These are phyloP conservation scores for Hyphopichia pseudoburtonii DNA, from an alignment of 1,139 yeast species.

Conservation along the genomic window DNA sequence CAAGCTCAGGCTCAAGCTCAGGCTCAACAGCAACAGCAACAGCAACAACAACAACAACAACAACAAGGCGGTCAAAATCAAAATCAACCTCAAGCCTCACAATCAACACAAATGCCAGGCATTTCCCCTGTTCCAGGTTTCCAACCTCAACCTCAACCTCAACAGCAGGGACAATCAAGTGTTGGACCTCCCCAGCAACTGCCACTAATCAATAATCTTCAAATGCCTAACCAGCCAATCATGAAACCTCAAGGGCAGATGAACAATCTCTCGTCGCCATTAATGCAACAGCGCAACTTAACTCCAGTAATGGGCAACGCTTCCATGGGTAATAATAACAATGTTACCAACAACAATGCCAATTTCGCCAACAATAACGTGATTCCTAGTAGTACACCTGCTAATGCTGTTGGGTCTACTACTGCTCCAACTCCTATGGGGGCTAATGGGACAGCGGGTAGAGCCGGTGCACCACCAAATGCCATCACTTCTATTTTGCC, in stretches of 20 bases:
- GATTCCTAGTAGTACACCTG: background rate
- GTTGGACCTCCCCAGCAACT: constrained; percentile 16
- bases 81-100: constrained; percentile 17
- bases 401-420: background rate
- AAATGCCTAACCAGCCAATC: constrained; percentile 16
- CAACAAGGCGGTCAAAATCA: constrained; percentile 9
- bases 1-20: constrained; percentile 5
- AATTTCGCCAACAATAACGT: background rate
- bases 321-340: constrained; percentile 5
- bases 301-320: constrained; percentile 10
- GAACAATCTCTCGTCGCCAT: constrained; percentile 20
- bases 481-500: constrained; percentile 25
- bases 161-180: constrained; percentile 11
- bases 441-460: constrained; percentile 1
- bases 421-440: constrained; percentile 2
- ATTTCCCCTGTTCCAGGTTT: constrained; percentile 5
- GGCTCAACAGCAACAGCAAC: constrained; percentile 14
- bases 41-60: constrained; percentile 8
- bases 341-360: background rate
- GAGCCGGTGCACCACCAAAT: constrained; percentile 1
- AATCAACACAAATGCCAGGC: constrained; percentile 1
- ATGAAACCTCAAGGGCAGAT: constrained; percentile 20
- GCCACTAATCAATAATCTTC: constrained; percentile 23
- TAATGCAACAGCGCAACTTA: constrained; percentile 20
- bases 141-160: constrained; percentile 11